phyloP scores from a whole-genome alignment of 768 basidiomycete species.

The Termitomyces eurrhizus region DNA sequence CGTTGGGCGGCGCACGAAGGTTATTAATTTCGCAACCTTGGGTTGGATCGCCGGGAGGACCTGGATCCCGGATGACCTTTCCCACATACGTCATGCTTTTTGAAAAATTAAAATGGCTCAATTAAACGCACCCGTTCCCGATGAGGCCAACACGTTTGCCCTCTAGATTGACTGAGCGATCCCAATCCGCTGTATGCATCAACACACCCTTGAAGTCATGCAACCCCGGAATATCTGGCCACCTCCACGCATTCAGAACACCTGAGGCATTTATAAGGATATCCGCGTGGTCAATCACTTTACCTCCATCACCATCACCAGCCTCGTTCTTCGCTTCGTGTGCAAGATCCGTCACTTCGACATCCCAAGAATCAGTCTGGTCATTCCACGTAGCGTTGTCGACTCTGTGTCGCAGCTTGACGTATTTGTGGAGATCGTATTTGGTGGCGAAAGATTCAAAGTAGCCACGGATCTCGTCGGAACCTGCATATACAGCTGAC shows the following conservation, averaged over 20 bases:
- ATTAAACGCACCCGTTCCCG: conserved; percentile 30
- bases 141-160: conserved; percentile 33
- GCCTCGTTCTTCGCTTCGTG: not conserved
- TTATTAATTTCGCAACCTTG: conserved; percentile 30
- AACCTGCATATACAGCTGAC: conserved; percentile 28
- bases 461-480: conserved; percentile 27
- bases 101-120: not conserved
- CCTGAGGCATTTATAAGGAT: conserved; percentile 31
- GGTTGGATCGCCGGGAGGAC: conserved; percentile 30
- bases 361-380: conserved; percentile 22
- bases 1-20: conserved; percentile 29
- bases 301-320: conserved; percentile 6
- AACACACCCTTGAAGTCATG: conserved; percentile 28
- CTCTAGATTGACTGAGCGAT: conserved; percentile 22
- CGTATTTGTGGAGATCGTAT: conserved; percentile 28
- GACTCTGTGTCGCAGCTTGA: conserved; percentile 25
- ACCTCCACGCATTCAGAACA: conserved; percentile 33
- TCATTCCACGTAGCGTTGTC: conserved; percentile 28
- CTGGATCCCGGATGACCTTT: conserved; percentile 31
- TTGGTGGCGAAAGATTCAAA: conserved; percentile 26
- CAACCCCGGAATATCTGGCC: conserved; percentile 34
- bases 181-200: conserved; percentile 35
- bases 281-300: conserved; percentile 24
- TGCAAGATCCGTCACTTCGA: conserved; percentile 21
- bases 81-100: not conserved